Percentiles rank a stretch among this genome's conserved stretches.
These are phyloP conservation scores for Martiniozyma asiatica DNA, from an alignment of 1,139 yeast species.

Conservation along the genomic window DNA sequence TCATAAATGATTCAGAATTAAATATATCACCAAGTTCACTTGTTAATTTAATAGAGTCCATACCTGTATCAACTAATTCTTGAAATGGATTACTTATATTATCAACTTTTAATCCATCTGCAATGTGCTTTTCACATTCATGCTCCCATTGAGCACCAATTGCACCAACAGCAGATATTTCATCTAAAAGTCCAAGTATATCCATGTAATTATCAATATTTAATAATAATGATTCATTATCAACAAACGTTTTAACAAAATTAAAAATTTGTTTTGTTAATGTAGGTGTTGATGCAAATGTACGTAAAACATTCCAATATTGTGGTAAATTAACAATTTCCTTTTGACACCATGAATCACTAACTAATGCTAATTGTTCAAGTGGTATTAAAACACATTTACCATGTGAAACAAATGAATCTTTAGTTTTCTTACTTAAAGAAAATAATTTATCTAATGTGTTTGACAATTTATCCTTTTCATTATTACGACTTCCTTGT, in stretches of 20 bases:
- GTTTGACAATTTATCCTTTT: slow-evolving; percentile 15
- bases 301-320: slow-evolving; percentile 55
- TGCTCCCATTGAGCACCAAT: slow-evolving; percentile 70
- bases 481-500: slow-evolving; percentile 22
- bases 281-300: slow-evolving; percentile 42
- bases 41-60: slow-evolving; percentile 52
- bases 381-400: slow-evolving; percentile 41
- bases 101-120: slow-evolving; percentile 30
- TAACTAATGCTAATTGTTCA: slow-evolving; percentile 34
- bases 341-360: slow-evolving; percentile 35
- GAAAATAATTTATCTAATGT: slow-evolving; percentile 22
- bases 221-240: slow-evolving; percentile 28
- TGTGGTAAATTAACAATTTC: slow-evolving; percentile 29
- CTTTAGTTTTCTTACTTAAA: slow-evolving; percentile 26
- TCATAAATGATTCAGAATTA: slow-evolving; percentile 18
- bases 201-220: slow-evolving; percentile 45
- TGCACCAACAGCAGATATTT: slow-evolving; percentile 73
- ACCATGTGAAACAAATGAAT: slow-evolving; percentile 34
- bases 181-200: slow-evolving; percentile 62
- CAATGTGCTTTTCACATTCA: slow-evolving; percentile 33
- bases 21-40: slow-evolving; percentile 31
- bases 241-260: slow-evolving; percentile 36
- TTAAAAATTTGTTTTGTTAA: slow-evolving; percentile 38
- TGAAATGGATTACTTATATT: slow-evolving; percentile 36
- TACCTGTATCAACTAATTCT: slow-evolving; percentile 44